Conservation (phyloP, 495 filamentous ascomycete genomes). For the Penicillium cinerascens region DNA sequence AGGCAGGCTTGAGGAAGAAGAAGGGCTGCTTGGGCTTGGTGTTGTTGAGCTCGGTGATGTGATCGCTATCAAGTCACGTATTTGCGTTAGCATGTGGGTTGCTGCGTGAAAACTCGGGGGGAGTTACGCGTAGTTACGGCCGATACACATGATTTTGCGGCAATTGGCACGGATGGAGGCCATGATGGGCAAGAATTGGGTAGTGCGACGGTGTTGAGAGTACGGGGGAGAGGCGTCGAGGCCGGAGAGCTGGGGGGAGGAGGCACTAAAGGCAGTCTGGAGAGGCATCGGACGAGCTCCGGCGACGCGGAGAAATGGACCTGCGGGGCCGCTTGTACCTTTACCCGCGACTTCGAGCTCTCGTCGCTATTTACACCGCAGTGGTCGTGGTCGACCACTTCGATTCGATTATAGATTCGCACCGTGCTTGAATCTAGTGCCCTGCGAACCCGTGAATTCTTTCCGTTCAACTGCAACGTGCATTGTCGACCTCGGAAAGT, state of each 20-base stretch:
- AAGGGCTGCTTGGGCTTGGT: slow-evolving; percentile 84
- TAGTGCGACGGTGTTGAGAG: background rate
- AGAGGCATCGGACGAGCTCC: slow-evolving; percentile 5
- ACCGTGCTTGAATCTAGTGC: too few species aligned
- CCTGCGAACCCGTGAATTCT: background rate
- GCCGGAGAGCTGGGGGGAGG: background rate
- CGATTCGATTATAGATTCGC: background rate
- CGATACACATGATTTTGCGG: slow-evolving; percentile 93
- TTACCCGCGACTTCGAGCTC: background rate
- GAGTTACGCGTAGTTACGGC: slow-evolving; percentile 83
- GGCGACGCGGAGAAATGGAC: slow-evolving; percentile 11
- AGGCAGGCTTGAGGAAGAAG: slow-evolving; percentile 95
- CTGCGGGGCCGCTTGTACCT: slow-evolving; percentile 6
- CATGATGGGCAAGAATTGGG: slow-evolving; percentile 21
- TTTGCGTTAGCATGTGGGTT: background rate
- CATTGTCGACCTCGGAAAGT: background rate
- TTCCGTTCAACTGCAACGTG: background rate
- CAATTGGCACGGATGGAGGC: slow-evolving; percentile 53
- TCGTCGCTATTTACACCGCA: background rate
- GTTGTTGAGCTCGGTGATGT: slow-evolving; percentile 89
- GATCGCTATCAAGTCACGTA: slow-evolving; percentile 59
- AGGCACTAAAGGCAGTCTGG: background rate
- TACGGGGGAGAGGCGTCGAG: background rate
- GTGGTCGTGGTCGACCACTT: background rate
- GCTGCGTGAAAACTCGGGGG: background rate